phyloP scores from a whole-genome alignment of 257 asterid genomes.

The Hygrophila difformis region DNA sequence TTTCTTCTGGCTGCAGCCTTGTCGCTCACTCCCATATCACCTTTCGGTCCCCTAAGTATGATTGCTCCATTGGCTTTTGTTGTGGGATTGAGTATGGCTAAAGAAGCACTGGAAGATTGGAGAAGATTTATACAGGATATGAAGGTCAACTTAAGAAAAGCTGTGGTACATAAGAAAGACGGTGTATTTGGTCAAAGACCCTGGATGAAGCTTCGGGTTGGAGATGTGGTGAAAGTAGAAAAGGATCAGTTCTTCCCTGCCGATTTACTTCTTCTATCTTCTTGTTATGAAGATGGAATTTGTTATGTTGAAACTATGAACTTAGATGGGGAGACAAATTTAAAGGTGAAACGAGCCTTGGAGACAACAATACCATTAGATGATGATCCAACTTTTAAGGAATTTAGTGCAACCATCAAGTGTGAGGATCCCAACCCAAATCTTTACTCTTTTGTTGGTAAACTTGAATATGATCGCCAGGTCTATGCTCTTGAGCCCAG shows the following conservation, averaged over 20 bases:
- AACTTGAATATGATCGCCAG: slow-evolving; percentile 56
- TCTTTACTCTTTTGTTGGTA: slow-evolving; percentile 84
- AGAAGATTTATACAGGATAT: slow-evolving; percentile 82
- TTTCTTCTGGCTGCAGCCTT: slow-evolving; percentile 81
- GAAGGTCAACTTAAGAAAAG: slow-evolving; percentile 85
- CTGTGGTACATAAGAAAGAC: slow-evolving; percentile 45
- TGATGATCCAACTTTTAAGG: slow-evolving; percentile 58
- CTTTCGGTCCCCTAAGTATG: slow-evolving; percentile 75
- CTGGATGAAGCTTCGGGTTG: slow-evolving; percentile 90
- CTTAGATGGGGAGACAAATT: slow-evolving; percentile 93
- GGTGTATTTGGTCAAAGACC: slow-evolving; percentile 65
- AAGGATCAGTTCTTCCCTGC: slow-evolving; percentile 90
- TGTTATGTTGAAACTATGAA: slow-evolving; percentile 97
- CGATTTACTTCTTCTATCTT: slow-evolving; percentile 77
- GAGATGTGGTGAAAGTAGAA: slow-evolving; percentile 81
- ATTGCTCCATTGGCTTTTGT: slow-evolving; percentile 86
- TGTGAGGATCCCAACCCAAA: slow-evolving; percentile 94
- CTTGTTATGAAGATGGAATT: slow-evolving; percentile 88
- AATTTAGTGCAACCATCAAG: slow-evolving; percentile 54
- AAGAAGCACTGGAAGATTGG: slow-evolving; percentile 94
- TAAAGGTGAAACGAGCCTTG: slow-evolving; percentile 76
- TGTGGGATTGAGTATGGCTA: slow-evolving; percentile 97
- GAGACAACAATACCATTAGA: slow-evolving; percentile 62
- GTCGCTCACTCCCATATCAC: slow-evolving; percentile 77
- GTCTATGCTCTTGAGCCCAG: slow-evolving; percentile 80